These are phyloP conservation scores for Macrotyloma uniflorum DNA, from an alignment of 306 rosid species.

Conservation along the genomic window DNA sequence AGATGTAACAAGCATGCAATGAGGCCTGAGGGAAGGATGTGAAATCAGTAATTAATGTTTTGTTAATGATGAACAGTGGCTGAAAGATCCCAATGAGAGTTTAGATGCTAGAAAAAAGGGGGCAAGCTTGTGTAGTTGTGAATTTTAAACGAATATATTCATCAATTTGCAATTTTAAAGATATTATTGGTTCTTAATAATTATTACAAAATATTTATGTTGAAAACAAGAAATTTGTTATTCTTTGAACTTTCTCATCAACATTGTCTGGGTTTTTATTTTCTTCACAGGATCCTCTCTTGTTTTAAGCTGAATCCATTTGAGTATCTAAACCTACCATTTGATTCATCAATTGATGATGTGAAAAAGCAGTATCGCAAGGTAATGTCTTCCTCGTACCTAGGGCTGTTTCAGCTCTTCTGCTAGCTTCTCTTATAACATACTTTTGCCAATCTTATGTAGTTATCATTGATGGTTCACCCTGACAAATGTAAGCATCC, in stretches of 20 bases:
- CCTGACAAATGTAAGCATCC: conserved; percentile 99
- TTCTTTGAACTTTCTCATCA: conserved; percentile 31
- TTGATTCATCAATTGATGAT: conserved; percentile 73
- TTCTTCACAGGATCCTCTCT: conserved; percentile 69
- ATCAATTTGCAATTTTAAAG: not conserved
- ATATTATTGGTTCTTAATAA: not conserved
- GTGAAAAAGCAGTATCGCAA: conserved; percentile 92
- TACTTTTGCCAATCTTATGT: conserved; percentile 35
- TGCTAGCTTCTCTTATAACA: conserved; percentile 29
- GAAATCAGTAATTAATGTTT: conserved; percentile 14
- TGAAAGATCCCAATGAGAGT: not conserved
- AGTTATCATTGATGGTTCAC: conserved; percentile 93
- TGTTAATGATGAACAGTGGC: not conserved
- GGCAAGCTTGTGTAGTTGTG: conserved; percentile 23
- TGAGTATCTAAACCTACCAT: conserved; percentile 79
- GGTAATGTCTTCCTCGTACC: conserved; percentile 52
- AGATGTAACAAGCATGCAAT: not conserved
- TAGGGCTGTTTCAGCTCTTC: conserved; percentile 16
- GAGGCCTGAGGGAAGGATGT: not conserved
- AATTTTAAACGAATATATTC: not conserved
- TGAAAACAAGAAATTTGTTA: conserved; percentile 16
- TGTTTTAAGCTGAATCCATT: conserved; percentile 94
- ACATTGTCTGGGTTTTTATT: conserved; percentile 7
- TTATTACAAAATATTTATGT: not conserved
- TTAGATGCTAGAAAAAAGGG: not conserved